Evolutionary conservation across 2,329 filamentous ascomycete genomes (phyloP).

Genomic region (Colletotrichum coccodes): DNA sequence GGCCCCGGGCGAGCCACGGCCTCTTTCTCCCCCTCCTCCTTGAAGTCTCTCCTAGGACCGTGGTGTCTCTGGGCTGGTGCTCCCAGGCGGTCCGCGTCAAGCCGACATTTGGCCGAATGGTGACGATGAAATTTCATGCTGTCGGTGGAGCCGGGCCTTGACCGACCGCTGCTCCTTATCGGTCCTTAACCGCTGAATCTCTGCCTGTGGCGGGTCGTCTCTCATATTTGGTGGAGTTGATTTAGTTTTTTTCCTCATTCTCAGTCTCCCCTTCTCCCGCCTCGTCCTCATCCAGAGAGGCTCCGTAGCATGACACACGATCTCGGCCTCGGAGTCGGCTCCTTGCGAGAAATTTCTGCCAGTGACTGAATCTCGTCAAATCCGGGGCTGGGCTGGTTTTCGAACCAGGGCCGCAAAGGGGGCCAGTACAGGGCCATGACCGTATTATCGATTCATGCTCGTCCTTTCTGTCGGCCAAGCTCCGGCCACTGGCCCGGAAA

Average conservation of each 20-base stretch:
- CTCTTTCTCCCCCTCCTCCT: not conserved
- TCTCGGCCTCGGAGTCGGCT: conserved; percentile 16
- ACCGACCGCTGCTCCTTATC: conserved; percentile 30
- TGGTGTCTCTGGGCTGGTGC: not conserved
- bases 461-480: conserved; percentile 32
- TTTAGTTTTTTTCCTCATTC: conserved; percentile 17
- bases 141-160: conserved; percentile 30
- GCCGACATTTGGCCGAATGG: conserved; percentile 33
- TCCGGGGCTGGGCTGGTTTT: not conserved
- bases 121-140: conserved; percentile 30
- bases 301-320: conserved; percentile 13
- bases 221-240: conserved; percentile 22
- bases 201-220: conserved; percentile 18
- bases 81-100: conserved; percentile 22
- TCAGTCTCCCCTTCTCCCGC: conserved; percentile 8
- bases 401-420: conserved; percentile 5
- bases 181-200: conserved; percentile 34
- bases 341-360: not conserved
- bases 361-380: conserved; percentile 7
- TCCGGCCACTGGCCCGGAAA: conserved; percentile 22
- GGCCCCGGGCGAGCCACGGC: conserved; percentile 14
- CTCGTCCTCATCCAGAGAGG: not conserved
- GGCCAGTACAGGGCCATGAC: conserved; percentile 5
- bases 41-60: not conserved
- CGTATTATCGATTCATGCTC: conserved; percentile 30